A percentile compares a stretch with the other conserved stretches of the same genome.
These are phyloP conservation scores for Diaporthe longicolla DNA, from an alignment of 2,329 filamentous ascomycete genomes.

Conservation along the genomic window DNA sequence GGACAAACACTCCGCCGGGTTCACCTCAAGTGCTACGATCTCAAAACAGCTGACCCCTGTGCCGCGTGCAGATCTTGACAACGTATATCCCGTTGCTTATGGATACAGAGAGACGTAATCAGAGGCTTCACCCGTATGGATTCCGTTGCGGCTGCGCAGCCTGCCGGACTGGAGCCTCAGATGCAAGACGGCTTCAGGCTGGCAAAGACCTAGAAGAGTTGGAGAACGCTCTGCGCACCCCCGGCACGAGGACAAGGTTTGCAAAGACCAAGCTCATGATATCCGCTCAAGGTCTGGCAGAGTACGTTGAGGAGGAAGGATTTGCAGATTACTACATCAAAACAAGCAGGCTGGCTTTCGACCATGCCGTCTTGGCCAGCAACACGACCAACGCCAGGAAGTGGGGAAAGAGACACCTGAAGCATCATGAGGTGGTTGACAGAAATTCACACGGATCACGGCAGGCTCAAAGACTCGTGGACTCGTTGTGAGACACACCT, in stretches of 20 bases:
- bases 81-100: constrained; percentile 34
- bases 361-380: constrained; percentile 35
- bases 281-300: constrained; percentile 37
- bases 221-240: not conserved
- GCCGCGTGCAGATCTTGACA: constrained; percentile 17
- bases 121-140: constrained; percentile 32
- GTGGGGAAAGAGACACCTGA: constrained; percentile 33
- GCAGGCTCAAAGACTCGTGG: not conserved
- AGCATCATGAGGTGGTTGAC: constrained; percentile 28
- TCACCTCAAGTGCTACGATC: no score
- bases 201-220: constrained; percentile 31
- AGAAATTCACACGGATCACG: not conserved
- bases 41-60: not conserved
- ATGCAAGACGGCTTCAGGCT: constrained; percentile 4
- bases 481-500: not conserved
- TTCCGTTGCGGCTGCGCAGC: constrained; percentile 32
- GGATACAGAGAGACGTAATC: constrained; percentile 30
- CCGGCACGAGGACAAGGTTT: not conserved
- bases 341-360: constrained; percentile 43
- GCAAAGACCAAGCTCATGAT: constrained; percentile 10
- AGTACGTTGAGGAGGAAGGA: constrained; percentile 51
- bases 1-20: not conserved
- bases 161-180: constrained; percentile 18
- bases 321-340: constrained; percentile 44
- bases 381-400: constrained; percentile 22